Base-by-base conservation (phyloP, 345 rosid genomes). In the Garcia nutans region DNA sequence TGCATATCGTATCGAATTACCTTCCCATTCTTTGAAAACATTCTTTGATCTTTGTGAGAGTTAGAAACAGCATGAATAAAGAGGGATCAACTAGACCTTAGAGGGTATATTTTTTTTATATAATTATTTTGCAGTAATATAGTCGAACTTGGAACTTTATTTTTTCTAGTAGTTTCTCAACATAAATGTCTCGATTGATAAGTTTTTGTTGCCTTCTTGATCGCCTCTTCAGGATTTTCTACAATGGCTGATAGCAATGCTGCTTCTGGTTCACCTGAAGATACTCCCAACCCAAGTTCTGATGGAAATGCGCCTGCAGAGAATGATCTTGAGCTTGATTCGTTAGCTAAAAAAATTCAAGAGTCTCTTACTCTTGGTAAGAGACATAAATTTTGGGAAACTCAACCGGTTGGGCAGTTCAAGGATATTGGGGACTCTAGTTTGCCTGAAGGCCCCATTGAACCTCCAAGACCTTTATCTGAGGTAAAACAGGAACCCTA, bases 391-490 rank as follows among this genome's bases (percentile, higher is more conserved):
- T 94, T 94, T 73, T 94, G 98, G 98, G 98, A 93, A 81, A 93
- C 96, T 31, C 98, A 93, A 24, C 98, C 97, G 0, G 98, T 93
- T 37, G 91, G 97, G n/a, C 98, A 93, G 74, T 90, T 87, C 77
- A 87, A 81, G 83, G 98, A 93, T 76, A 49, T 84, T 0, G 96
- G 95, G 19, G 89, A 91, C 71, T 56, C 90, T 0, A 86, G 85
- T 77, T 82, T 93, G 81, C 89, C 90, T 0, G 96, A 90, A 78
- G 98, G 98, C 20, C 89, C 96, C 0, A 94, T 94, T 19, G 96
- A 94, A 77, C 79, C 79, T 0, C 87, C 97, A 0, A 87, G 89
- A 9, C 86, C 89, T 0, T 78, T 90, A 47, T 90, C 92, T 16
- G 93, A 92, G 73, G 94, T 94, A 41, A 94, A 88, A 73, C 98